Percentiles rank a stretch among this genome's conserved stretches.
Evolutionary conservation across 345 rosid genomes (phyloP).

Genomic region (Sapria himalayana): DNA sequence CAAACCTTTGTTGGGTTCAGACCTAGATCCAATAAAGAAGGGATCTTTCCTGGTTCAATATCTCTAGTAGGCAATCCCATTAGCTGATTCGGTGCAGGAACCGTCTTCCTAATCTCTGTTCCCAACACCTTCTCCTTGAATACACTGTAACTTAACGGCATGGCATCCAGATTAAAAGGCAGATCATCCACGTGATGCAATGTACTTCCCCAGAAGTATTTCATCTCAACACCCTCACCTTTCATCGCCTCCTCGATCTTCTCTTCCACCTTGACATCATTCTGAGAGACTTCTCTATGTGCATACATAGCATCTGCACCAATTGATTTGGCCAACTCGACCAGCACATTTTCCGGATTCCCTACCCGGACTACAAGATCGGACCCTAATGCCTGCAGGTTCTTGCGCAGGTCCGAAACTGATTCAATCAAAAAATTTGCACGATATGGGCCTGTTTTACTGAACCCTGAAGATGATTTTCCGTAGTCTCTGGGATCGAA

Average conservation of each 20-base stretch:
- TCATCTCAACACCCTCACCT: conserved; percentile 77
- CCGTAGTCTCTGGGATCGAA: conserved; percentile 93
- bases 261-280: conserved; percentile 74
- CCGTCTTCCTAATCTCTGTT: conserved; percentile 67
- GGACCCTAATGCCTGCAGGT: conserved; percentile 74
- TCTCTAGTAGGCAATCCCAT: conserved; percentile 74
- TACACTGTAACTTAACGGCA: conserved; percentile 62
- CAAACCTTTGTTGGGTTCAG: conserved; percentile 55
- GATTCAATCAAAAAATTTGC: conserved; percentile 76
- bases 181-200: conserved; percentile 80
- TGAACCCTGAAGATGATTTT: conserved; percentile 72
- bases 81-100: conserved; percentile 62
- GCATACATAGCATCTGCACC: conserved; percentile 91
- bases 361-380: conserved; percentile 85
- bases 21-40: conserved; percentile 73
- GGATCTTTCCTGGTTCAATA: conserved; percentile 80
- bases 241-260: conserved; percentile 69
- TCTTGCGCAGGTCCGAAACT: conserved; percentile 78
- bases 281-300: conserved; percentile 71
- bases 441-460: conserved; percentile 70
- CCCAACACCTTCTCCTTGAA: conserved; percentile 62
- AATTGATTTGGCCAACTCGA: conserved; percentile 60
- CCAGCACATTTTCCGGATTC: conserved; percentile 53
- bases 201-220: conserved; percentile 94
- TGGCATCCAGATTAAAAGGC: conserved; percentile 68